Conservation (phyloP, 306 rosid species). For the Lathyrus sativus region DNA sequence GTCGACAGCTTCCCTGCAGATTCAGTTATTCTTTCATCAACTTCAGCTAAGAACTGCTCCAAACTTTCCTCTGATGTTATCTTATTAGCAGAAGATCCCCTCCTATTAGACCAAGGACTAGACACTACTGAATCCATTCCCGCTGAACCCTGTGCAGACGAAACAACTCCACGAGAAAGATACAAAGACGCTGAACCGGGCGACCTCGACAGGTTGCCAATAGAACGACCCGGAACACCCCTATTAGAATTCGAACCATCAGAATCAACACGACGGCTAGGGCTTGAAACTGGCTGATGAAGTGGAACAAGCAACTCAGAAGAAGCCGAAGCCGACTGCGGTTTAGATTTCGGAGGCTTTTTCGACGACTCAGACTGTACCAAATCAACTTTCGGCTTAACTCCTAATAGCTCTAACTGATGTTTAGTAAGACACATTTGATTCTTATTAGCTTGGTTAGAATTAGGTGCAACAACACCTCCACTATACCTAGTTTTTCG, state of each 20-base stretch:
- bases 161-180: slow-evolving; percentile 66
- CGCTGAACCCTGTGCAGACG: slow-evolving; percentile 54
- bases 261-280: slow-evolving; percentile 47
- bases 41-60: slow-evolving; percentile 80
- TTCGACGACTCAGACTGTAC: slow-evolving; percentile 52
- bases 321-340: slow-evolving; percentile 45
- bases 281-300: slow-evolving; percentile 66
- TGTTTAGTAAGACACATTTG: slow-evolving; percentile 60
- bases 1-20: slow-evolving; percentile 83
- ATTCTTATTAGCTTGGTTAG: slow-evolving; percentile 49
- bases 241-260: slow-evolving; percentile 61
- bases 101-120: slow-evolving; percentile 83
- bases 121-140: slow-evolving; percentile 62
- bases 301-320: slow-evolving; percentile 89
- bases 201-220: slow-evolving; percentile 62
- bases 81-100: slow-evolving; percentile 58
- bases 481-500: slow-evolving; percentile 45
- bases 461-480: slow-evolving; percentile 42
- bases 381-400: slow-evolving; percentile 63
- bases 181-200: slow-evolving; percentile 62
- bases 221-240: slow-evolving; percentile 50
- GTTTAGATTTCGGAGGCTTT: slow-evolving; percentile 82
- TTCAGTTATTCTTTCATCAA: slow-evolving; percentile 73
- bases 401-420: slow-evolving; percentile 79
- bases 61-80: slow-evolving; percentile 85